Conservation (phyloP, 257 asterid genomes). For the Rauvolfia tetraphylla region DNA sequence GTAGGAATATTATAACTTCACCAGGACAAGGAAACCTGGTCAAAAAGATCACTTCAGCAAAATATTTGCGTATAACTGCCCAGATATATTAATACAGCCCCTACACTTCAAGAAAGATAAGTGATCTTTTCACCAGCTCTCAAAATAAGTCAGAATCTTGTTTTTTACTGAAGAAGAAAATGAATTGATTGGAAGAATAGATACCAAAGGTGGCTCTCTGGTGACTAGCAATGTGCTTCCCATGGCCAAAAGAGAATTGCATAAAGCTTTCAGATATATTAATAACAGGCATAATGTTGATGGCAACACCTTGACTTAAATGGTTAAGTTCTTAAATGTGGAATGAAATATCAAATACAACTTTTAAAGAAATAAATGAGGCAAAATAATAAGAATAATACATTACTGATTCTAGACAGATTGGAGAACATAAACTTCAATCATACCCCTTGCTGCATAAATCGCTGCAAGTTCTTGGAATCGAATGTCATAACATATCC, state of each 20-base stretch:
- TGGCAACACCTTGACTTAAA: neutral
- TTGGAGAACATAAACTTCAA: conserved; percentile 15
- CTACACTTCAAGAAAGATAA: neutral
- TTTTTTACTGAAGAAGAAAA: neutral
- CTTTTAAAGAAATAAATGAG: neutral
- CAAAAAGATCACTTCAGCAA: neutral
- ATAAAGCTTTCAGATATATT: neutral
- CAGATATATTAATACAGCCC: neutral
- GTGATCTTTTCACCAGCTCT: neutral
- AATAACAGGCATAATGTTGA: neutral
- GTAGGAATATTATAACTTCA: neutral
- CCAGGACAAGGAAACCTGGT: neutral
- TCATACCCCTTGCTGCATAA: conserved; percentile 78
- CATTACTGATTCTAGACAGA: conserved; percentile 6
- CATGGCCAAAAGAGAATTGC: neutral
- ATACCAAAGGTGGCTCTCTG: neutral
- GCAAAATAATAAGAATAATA: conserved; percentile 4
- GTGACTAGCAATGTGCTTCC: neutral
- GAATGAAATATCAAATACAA: neutral
- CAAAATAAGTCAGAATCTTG: neutral
- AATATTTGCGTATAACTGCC: neutral
- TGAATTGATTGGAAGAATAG: neutral
- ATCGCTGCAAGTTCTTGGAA: conserved; percentile 82
- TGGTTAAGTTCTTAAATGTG: neutral
- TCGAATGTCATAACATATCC: conserved; percentile 83